Conservation (phyloP, 2,329 filamentous ascomycete species). For the Fusarium dimerum region DNA sequence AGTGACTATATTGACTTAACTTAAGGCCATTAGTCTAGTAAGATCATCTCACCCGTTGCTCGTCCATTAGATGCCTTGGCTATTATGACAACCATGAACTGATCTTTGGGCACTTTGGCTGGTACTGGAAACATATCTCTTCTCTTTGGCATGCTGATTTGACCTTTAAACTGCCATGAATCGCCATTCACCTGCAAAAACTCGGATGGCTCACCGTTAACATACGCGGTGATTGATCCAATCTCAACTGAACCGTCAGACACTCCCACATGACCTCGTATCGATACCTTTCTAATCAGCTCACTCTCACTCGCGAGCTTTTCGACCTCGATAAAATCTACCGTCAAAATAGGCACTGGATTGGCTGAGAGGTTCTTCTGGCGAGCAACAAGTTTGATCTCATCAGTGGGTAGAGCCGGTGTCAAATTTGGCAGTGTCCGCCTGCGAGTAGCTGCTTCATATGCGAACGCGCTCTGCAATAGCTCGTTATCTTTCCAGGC, state of each 20-base stretch:
- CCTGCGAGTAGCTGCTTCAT: neutral
- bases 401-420: neutral
- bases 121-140: neutral
- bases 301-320: neutral
- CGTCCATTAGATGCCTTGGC: slow-evolving; percentile 4
- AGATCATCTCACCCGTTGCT: neutral
- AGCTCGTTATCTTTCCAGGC: slow-evolving; percentile 4
- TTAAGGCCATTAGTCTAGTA: neutral
- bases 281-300: neutral
- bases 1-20: too few relatives aligned
- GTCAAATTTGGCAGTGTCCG: neutral
- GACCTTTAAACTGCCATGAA: neutral
- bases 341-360: neutral
- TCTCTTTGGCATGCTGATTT: neutral
- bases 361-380: neutral
- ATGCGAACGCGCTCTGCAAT: slow-evolving; percentile 2
- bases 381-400: neutral
- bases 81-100: slow-evolving; percentile 8
- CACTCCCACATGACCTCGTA: neutral
- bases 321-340: neutral
- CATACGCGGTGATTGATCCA: neutral
- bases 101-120: slow-evolving; percentile 1
- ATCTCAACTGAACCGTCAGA: neutral
- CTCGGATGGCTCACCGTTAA: neutral
- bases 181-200: neutral